Evolutionary conservation across 1,139 yeast genomes (phyloP), one percentile per base, ranked within the genome.

Genomic region (Sugiyamaella paludigena): DNA sequence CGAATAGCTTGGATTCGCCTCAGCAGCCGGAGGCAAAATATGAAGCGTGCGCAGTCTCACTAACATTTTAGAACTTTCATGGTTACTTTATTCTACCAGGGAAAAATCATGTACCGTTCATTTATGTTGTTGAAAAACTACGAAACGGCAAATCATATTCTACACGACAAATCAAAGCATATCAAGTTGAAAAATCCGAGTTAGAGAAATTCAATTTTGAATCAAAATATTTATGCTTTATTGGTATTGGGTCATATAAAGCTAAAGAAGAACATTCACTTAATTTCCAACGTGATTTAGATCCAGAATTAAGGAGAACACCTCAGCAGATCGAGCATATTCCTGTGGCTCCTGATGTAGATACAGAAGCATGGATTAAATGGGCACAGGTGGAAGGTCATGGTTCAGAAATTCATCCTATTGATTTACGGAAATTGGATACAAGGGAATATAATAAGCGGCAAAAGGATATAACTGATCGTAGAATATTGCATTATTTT

Each of bases 61-160:
- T 47, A 40, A 48, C 51, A 26, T 38, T 32, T 26, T 47, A 58
- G 54, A 59, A 58, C 51, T 52, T 58, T 38, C 65, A 62, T 42
- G 66, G 68, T n/a, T 59, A 64, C 51, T 66, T 66, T 44, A 53
- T 66, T 36, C 56, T 57, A 31, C 69, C 69, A 0, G 70, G 68
- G 1, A 52, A 57, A 11, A 52, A 55, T 27, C 53, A 60, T 26
- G 55, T 61, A 7, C 70, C 70, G 2, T 66, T 65, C 40, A 49
- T 57, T 7, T 66, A 65, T 51, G 50, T 55, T 16, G 65, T 66
- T n/a, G 62, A 60, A 29, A 50, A 52, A 2, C 47, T 65, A 7
- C 53, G 70, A 10, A 56, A 61, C 42, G 68, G 69, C 8, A 49
- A 56, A 29, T 55, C 62, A 1, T 66, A 63, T 48, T 45, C 55